A percentile compares a stretch with the other conserved stretches of the same genome.
These are phyloP conservation scores for Staphylotrichum tortipilum DNA, from an alignment of 495 filamentous ascomycete genomes.

Conservation along the genomic window DNA sequence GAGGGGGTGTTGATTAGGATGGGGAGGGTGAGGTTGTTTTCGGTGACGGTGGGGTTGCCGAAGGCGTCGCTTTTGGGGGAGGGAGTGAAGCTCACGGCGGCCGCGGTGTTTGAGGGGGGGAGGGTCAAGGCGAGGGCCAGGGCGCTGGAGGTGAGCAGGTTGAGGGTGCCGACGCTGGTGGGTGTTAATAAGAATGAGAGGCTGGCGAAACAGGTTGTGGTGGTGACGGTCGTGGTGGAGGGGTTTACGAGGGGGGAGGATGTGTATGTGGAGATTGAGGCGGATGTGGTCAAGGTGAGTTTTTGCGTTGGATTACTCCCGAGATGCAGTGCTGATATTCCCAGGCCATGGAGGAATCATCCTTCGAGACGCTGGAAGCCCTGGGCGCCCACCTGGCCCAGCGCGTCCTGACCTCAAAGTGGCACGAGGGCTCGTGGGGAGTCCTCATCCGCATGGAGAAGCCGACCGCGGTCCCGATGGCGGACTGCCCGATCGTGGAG, in stretches of 20 bases:
- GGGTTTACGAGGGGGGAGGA: constrained; percentile 29
- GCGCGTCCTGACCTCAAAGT: constrained; percentile 21
- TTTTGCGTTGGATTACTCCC: background rate
- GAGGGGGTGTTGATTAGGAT: constrained; percentile 17
- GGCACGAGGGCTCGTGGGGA: constrained; percentile 23
- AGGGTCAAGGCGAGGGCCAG: constrained; percentile 24
- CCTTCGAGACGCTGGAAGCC: constrained; percentile 56
- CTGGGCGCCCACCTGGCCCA: constrained; percentile 41
- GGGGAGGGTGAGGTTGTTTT: constrained; percentile 25
- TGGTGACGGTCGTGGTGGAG: constrained; percentile 48
- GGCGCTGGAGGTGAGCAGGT: constrained; percentile 25
- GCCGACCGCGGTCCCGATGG: constrained; percentile 49
- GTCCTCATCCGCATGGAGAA: constrained; percentile 48
- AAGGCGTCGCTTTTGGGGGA: constrained; percentile 46
- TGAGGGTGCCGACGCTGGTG: constrained; percentile 50
- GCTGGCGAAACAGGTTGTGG: constrained; percentile 47
- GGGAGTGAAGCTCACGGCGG: constrained; percentile 36
- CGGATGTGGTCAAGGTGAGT: constrained; percentile 41
- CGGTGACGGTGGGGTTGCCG: constrained; percentile 37
- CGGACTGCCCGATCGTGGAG: constrained; percentile 49
- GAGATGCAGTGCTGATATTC: constrained; percentile 7
- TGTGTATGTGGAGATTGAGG: constrained; percentile 40
- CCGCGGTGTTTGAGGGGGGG: constrained; percentile 23
- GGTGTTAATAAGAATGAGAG: constrained; percentile 55
- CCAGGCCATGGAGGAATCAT: constrained; percentile 47